Conservation (phyloP, 192 early-diverging fungal genomes). For the Coemansia sp. region DNA sequence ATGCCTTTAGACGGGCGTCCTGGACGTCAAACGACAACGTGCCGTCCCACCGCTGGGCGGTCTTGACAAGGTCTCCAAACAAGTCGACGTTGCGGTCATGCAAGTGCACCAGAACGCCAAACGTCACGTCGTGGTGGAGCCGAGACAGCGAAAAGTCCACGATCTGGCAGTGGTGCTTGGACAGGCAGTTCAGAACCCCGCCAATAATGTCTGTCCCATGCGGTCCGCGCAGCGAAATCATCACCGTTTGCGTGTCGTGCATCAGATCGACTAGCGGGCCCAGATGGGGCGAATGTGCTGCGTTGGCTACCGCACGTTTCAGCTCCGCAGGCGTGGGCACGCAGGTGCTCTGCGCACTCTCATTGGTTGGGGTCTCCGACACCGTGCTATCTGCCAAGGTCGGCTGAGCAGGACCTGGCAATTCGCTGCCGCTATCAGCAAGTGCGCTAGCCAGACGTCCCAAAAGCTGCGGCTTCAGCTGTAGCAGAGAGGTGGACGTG, state of each 20-base stretch:
- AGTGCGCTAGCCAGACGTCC: conserved; percentile 55
- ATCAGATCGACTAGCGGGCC: conserved; percentile 37
- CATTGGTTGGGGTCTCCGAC: conserved; percentile 27
- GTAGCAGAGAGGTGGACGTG: conserved; percentile 60
- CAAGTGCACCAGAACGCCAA: conserved; percentile 80
- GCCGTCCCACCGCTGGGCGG: conserved; percentile 84
- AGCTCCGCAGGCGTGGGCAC: background rate
- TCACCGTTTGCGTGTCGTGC: conserved; percentile 64
- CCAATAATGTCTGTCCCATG: conserved; percentile 93
- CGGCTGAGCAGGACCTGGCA: no score
- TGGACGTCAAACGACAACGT: conserved; percentile 78
- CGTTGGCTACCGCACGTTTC: conserved; percentile 43
- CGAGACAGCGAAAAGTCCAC: conserved; percentile 86
- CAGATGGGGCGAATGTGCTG: conserved; percentile 54
- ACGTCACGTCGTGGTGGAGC: conserved; percentile 91
- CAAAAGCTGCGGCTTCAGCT: conserved; percentile 70
- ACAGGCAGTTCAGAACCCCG: conserved; percentile 70
- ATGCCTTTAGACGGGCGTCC: conserved; percentile 59
- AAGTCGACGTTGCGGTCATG: conserved; percentile 71
- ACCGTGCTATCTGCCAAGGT: no score
- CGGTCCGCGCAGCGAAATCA: conserved; percentile 78
- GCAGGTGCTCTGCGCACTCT: no score
- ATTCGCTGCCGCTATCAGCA: conserved; percentile 2
- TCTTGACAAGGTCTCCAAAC: conserved; percentile 71
- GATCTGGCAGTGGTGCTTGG: conserved; percentile 72